Base-by-base conservation (phyloP, 83 land plant genomes). In the Thuja plicata region DNA sequence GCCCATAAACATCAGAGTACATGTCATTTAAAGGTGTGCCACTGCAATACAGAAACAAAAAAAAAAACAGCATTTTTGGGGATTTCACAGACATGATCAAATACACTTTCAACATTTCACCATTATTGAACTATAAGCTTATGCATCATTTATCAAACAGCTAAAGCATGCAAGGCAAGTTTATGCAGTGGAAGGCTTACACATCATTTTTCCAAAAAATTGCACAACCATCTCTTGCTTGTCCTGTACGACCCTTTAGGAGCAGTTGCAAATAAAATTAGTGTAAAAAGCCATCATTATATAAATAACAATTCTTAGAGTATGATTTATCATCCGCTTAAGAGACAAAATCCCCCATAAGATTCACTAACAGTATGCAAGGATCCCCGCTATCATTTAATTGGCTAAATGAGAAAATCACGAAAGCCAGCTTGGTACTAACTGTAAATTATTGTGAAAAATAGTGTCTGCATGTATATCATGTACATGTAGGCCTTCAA, bases 181-280 rank as follows among this genome's bases (percentile, higher is more conserved):
- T 34, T 8, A 35, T 5, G 84, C 41, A 12, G 34, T 6, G 15
- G 8, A 84, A 15, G n/a, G 15, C 91, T 87, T 89, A 96, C 99
- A 85, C 82, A 24, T 92, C 86, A 13, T 91, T 89, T 87, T 92
- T 96, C 99, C 99, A 97, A 87, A 97, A 96, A 24, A 97, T 91
- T 11, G 98, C 99, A 91, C 99, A 97, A 5, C 99, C 99, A 95
- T 97, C 99, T 81, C 30, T 88, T 41, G 97, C 95, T 45, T 88
- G 91, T 87, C 99, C 99, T 24, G 99, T 97, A 40, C 99, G 97
- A 34, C 92, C 92, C 99, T 97, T 87, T 17, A 91, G n/a, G n/a
- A 89, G 73, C 21, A 84, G 37, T 40, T 52, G 85, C 16, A 84
- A n/a, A 27, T 34, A n/a, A 27, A 1, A 50, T 84, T 38, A 30